Conservation (phyloP, 2,329 filamentous ascomycete species). For the Trichoderma sp. region DNA sequence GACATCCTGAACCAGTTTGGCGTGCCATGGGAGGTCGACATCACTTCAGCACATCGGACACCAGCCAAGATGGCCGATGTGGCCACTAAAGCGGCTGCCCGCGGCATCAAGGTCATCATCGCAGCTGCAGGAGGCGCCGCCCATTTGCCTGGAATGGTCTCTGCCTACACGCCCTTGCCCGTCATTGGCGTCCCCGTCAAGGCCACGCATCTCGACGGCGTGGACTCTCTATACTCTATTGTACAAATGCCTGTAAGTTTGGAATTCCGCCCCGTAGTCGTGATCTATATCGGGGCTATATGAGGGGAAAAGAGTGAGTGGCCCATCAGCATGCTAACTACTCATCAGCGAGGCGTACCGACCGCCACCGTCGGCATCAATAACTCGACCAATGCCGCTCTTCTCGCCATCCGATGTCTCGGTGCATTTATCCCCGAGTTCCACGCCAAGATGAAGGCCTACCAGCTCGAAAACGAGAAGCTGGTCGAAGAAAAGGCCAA, state of each 20-base stretch:
- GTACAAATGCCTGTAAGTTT: slow-evolving; percentile 71
- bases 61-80: slow-evolving; percentile 69
- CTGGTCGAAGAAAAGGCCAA: slow-evolving; percentile 66
- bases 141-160: slow-evolving; percentile 73
- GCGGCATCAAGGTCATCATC: slow-evolving; percentile 73
- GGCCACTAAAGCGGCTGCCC: slow-evolving; percentile 61
- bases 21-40: slow-evolving; percentile 72
- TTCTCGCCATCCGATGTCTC: slow-evolving; percentile 70
- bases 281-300: no score
- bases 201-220: slow-evolving; percentile 70
- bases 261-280: not conserved
- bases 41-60: slow-evolving; percentile 79
- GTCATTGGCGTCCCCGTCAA: slow-evolving; percentile 79
- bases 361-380: slow-evolving; percentile 78
- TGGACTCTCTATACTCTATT: slow-evolving; percentile 71
- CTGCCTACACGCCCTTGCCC: slow-evolving; percentile 69
- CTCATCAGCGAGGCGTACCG: slow-evolving; percentile 58
- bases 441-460: slow-evolving; percentile 59
- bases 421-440: slow-evolving; percentile 59
- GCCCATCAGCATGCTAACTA: slow-evolving; percentile 6
- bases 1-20: slow-evolving; percentile 67
- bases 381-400: slow-evolving; percentile 75
- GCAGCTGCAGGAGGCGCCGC: slow-evolving; percentile 76
- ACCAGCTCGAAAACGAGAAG: slow-evolving; percentile 62
- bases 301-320: not conserved